Evolutionary conservation across 1,284 basidiomycete genomes (phyloP), one percentile per base, ranked within the genome.

Genomic region (Vanrija pseudolonga): DNA sequence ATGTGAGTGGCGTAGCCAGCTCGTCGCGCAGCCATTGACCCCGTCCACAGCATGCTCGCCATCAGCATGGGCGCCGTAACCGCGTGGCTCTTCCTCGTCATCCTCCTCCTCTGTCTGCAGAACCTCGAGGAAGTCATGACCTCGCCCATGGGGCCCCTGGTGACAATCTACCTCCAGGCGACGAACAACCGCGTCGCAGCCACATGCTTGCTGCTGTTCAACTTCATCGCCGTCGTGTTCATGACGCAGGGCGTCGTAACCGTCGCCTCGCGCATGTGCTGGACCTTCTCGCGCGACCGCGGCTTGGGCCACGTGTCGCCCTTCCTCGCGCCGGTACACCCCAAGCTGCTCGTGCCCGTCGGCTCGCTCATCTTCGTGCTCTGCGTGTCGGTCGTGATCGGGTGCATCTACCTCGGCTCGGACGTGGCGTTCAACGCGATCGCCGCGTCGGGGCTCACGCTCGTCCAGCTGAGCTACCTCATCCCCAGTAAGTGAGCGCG

Each of bases 391-490:
- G 67, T 68, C 2, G 78, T 80, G n/a, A 32, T 32, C 32, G 32
- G 32, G 78, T 80, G 0, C 32, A 37, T 41, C 22, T 44, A 56
- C 42, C 83, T 65, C 77, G 85, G 52, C 71, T 85, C 49, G n/a
- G 49, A 57, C 12, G 60, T 62, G 17, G 67, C 67, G 0, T 63
- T 67, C 57, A 64, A 64, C 45, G 62, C 63, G 3, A 58, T 69
- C 22, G 51, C 60, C 18, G 64, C 56, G 17, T 54, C 52, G 22
- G 52, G 62, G 2, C 60, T 61, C 12, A 59, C 63, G 46, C 49
- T 67, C 50, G 55, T 66, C 24, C 60, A 63, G 43, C 51, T 66
- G 41, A 59, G 61, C 7, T 69, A 67, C 47, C 61, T 72, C 55
- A 77, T 54, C 69, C 79, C 47, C 11, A 71, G 69, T 69, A 43